These are phyloP conservation scores for Metarhizium brunneum DNA, from an alignment of 2,329 filamentous ascomycete genomes.

Conservation along the genomic window DNA sequence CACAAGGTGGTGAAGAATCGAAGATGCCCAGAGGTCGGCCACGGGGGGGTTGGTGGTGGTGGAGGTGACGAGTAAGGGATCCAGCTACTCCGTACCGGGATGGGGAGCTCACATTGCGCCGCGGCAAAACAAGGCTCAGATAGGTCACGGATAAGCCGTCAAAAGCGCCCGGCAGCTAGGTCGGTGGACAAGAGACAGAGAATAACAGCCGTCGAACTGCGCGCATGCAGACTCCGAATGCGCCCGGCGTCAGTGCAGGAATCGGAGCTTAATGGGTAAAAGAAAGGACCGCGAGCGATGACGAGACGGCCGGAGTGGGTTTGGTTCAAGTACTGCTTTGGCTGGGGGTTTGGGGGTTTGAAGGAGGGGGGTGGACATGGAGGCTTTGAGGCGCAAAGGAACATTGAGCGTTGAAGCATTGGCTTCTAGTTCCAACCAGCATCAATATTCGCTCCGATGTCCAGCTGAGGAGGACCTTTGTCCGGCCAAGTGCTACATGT, in stretches of 20 bases:
- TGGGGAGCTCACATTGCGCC: slow-evolving; percentile 10
- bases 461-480: too few species aligned
- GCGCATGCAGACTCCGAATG: neutral
- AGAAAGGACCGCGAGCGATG: neutral
- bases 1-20: neutral
- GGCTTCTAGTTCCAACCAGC: too few species aligned
- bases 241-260: neutral
- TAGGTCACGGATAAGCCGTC: neutral
- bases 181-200: neutral
- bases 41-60: neutral
- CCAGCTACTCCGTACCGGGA: slow-evolving; percentile 3
- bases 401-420: too few species aligned
- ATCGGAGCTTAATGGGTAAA: neutral
- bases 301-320: neutral
- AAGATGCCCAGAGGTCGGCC: neutral
- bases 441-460: too few species aligned
- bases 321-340: too few species aligned
- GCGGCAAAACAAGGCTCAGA: slow-evolving; percentile 7
- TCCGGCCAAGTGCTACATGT: too few species aligned
- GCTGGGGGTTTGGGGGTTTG: too few species aligned
- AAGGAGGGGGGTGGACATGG: too few species aligned
- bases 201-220: neutral
- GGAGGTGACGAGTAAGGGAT: neutral
- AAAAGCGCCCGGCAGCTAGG: neutral
- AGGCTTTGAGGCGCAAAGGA: too few species aligned